phyloP scores from a whole-genome alignment of 208 protist genomes.

The Crithidia mellificae region DNA sequence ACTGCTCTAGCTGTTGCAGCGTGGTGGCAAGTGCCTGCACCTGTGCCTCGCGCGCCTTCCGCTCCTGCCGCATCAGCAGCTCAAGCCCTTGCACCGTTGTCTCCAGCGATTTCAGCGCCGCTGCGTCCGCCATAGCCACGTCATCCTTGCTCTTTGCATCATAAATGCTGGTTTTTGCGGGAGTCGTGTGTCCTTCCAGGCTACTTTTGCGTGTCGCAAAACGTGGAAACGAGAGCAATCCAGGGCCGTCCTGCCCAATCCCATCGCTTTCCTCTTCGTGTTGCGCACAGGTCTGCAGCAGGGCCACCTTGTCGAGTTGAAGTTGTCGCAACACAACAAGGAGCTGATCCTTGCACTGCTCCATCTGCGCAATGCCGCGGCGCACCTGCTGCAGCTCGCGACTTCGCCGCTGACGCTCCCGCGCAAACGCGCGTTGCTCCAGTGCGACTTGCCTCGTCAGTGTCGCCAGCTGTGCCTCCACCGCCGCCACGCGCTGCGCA shows the following conservation, averaged over 20 bases:
- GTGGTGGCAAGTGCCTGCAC: slow-evolving; percentile 2
- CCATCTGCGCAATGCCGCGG: slow-evolving; percentile 1
- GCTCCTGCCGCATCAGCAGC: slow-evolving; percentile 7
- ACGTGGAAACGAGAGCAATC: neutral
- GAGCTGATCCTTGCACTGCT: slow-evolving; percentile 8
- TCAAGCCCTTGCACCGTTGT: neutral
- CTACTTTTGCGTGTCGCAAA: neutral
- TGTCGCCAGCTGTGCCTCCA: slow-evolving; percentile 10
- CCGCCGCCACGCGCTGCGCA: neutral
- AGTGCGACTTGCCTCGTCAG: neutral
- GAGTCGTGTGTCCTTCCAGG: no score
- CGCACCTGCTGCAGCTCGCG: slow-evolving; percentile 10
- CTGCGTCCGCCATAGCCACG: no score
- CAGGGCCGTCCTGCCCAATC: neutral
- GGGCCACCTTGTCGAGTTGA: slow-evolving; percentile 10
- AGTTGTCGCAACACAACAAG: slow-evolving; percentile 3
- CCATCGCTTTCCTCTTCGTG: neutral
- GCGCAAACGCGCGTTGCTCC: neutral
- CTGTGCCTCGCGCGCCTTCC: neutral
- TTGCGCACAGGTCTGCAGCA: neutral
- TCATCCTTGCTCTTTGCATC: neutral
- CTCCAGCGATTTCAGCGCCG: slow-evolving; percentile 3
- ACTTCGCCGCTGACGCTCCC: neutral
- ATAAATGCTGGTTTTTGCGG: no score
- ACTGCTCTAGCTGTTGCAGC: neutral